phyloP scores from a whole-genome alignment of 495 filamentous ascomycete genomes.

The Penicillium mononematosum region DNA sequence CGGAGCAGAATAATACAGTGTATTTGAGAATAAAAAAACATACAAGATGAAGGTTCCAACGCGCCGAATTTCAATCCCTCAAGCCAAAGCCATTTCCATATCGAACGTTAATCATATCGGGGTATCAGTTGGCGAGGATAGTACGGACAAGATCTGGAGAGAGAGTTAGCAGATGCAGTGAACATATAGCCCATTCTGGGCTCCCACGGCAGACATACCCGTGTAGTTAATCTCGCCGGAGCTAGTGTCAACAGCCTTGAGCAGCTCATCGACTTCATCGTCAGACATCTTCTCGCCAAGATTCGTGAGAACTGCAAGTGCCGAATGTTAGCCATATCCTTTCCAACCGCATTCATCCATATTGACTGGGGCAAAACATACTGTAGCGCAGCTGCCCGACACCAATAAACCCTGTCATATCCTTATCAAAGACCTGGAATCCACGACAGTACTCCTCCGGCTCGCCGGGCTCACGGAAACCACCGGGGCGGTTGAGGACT shows the following conservation, averaged over 20 bases:
- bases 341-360: background rate
- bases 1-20: conserved; percentile 8
- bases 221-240: conserved; percentile 96
- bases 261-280: conserved; percentile 95
- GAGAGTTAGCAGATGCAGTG: background rate
- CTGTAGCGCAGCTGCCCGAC: conserved; percentile 93
- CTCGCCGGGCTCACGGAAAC: conserved; percentile 96
- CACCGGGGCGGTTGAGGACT: conserved; percentile 93
- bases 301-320: conserved; percentile 74
- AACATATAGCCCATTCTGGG: background rate
- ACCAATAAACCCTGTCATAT: conserved; percentile 95
- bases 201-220: conserved; percentile 50
- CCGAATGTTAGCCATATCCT: conserved; percentile 3
- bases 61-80: conserved; percentile 11
- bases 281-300: conserved; percentile 98
- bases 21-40: conserved; percentile 12
- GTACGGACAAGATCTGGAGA: conserved; percentile 80
- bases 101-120: conserved; percentile 23
- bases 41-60: conserved; percentile 12
- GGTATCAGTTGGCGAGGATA: conserved; percentile 82
- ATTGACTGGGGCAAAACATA: conserved; percentile 33
- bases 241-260: conserved; percentile 94
- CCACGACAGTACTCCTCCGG: conserved; percentile 97
- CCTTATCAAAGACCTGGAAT: conserved; percentile 99
- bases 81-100: conserved; percentile 18